These are phyloP conservation scores for Neopestalotiopsis clavispora DNA, from an alignment of 2,329 filamentous ascomycete genomes.

Conservation along the genomic window DNA sequence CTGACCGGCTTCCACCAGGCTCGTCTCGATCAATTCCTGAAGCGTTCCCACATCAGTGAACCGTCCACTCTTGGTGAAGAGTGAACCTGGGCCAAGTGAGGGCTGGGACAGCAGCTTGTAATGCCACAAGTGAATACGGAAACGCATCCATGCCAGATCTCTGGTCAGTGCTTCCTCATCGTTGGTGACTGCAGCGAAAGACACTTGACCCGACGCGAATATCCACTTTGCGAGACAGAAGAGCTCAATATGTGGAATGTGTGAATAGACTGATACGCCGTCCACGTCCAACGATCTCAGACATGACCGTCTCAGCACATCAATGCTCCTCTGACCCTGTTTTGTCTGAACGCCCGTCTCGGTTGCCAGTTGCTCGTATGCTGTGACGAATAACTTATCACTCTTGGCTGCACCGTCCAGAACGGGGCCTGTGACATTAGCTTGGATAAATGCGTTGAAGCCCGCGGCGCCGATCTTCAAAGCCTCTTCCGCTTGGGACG, in stretches of 20 bases:
- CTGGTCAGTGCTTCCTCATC: conserved; percentile 42
- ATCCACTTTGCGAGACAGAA: conserved; percentile 72
- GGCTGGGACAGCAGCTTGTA: conserved; percentile 65
- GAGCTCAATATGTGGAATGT: conserved; percentile 84
- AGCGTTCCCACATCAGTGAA: conserved; percentile 65
- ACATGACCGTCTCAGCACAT: conserved; percentile 45
- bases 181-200: conserved; percentile 24
- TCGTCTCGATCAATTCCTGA: conserved; percentile 52
- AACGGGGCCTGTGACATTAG: conserved; percentile 76
- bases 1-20: conserved; percentile 46
- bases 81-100: conserved; percentile 56
- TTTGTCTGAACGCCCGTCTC: neutral
- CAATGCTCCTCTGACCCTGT: conserved; percentile 19
- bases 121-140: conserved; percentile 76
- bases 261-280: conserved; percentile 82
- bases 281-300: conserved; percentile 77
- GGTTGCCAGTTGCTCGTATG: conserved; percentile 30
- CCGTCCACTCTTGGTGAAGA: conserved; percentile 60
- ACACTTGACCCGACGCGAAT: conserved; percentile 43
- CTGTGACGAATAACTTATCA: conserved; percentile 37
- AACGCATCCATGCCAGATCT: conserved; percentile 60
- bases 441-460: conserved; percentile 72
- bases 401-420: conserved; percentile 41
- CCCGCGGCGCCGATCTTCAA: conserved; percentile 62
- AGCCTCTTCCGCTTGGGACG: conserved; percentile 16